Base-by-base conservation (phyloP, 2,329 filamentous ascomycete species). In the Aspergillus persii region DNA sequence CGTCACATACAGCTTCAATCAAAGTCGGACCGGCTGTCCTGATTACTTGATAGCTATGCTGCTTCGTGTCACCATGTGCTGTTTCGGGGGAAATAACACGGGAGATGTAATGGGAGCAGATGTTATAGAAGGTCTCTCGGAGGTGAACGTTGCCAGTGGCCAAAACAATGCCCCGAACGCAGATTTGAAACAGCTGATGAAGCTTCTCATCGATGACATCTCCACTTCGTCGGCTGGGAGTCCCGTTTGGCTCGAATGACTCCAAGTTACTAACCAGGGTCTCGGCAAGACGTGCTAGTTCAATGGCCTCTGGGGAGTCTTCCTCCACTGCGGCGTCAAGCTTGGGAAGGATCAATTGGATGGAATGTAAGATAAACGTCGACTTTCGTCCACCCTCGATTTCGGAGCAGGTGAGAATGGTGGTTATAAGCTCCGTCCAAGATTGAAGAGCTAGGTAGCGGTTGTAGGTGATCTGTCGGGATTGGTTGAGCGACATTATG, bases 151-250 rank as follows among this genome's bases (percentile, higher is more conserved):
- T 88, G 4, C 89, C 87, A 1, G 87, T 84, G 70, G 90, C 88
- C 61, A 89, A 87, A 64, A 88, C 86, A 56, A 96, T 89, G 4
- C 92, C 91, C 66, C 88, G 85, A 12, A 97, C 81, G 62, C 91
- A 93, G 44, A 92, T 86, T 63, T 96, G 90, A 81, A 99, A 97
- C 3, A 98, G 84, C 70, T 96, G 90, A 71, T 92, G 93, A 0
- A 98, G 83, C 69, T 95, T 91, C 72, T 98, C 94, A 71, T 92
- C 90, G 36, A 95, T 87, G 29, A 94, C 82, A 71, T 92, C 91
- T 39, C 89, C 81, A 55, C 79, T 80, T 50, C 75, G 71, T 48
- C 75, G 72, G 11, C 77, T 79, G 63, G 77, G 75, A 54, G 79
- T 79, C 31, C 77, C 63, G 26, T 68, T 71, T 12, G 74, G 66